Evolutionary conservation across 371 early-diverging fungal species (phyloP), one percentile per base, ranked within the genome.

Genomic region (Racocetra persica): DNA sequence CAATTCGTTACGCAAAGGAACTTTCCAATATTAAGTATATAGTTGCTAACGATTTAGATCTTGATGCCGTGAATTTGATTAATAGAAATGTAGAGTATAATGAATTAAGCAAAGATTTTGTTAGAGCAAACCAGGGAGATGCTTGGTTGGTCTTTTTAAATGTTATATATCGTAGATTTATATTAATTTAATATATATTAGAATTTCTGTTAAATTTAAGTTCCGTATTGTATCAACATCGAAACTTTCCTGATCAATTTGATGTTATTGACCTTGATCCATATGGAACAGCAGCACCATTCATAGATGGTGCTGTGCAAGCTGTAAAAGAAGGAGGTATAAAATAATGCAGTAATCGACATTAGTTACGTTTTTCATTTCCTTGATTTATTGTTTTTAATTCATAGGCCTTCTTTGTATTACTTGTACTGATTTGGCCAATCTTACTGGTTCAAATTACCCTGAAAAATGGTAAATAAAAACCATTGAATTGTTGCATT

Each of bases 391-490:
- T 55, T 38, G 10, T 26, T 60, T 14, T 8, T 81, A 36, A 22
- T 8, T 45, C 28, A 28, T 84, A 92, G 92, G 96, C 22, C 87
- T 99, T 36, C 87, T 99, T 32, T 98, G 98, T 86, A 93, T 99
- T 36, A 99, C 99, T 4, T 98, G 99, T 87, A 99, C 99, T 0
- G 99, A 99, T 91, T 91, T 99, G 85, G 99, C 97, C 13, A 95
- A 98, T 11, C 89, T 99, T 7, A 97, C 98, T 80, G 96, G 98
- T 51, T 91, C 87, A 83, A 98, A 91, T 88, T 92, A 95, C 84
- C 92, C 95, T 4, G 98, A 98, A 82, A 93, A 95, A 63, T 97
- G 99, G 91, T 90, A 89, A 81, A 80, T 59, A 66, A 8, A 13
- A 24, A 65, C 20, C 38, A 67, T 20, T 38, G 18, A 28, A 16